A percentile compares a stretch with the other conserved stretches of the same genome.
Conservation (phyloP, 148 eudicot species). For the Silene conica region DNA sequence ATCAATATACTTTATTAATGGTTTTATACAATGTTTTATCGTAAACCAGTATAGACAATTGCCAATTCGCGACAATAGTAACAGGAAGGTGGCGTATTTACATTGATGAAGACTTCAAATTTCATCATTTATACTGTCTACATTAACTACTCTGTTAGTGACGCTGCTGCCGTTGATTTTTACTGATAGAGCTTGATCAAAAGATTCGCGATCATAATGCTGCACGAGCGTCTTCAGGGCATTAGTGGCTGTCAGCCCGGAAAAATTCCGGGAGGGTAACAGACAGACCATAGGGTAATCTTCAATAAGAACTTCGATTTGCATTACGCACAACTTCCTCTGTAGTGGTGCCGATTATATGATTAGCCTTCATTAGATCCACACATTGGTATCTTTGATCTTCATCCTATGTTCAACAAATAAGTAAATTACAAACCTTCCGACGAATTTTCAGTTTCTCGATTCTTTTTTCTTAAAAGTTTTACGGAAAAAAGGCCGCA, state of each 20-base stretch:
- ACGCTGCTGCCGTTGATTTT: not conserved
- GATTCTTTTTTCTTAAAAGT: no score
- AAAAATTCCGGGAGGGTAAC: not conserved
- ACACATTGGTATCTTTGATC: conserved; percentile 53
- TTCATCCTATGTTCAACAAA: conserved; percentile 39
- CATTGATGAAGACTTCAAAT: not conserved
- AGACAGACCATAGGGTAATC: not conserved
- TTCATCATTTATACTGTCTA: no score
- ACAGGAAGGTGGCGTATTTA: not conserved
- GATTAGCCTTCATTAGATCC: conserved; percentile 59
- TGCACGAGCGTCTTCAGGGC: not conserved
- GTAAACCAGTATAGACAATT: no score
- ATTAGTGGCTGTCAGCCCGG: not conserved
- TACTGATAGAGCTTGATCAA: not conserved
- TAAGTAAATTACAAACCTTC: not conserved
- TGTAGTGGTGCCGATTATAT: conserved; percentile 70
- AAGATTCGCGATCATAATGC: not conserved
- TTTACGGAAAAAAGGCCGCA: no score
- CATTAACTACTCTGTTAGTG: not conserved
- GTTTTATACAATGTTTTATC: no score
- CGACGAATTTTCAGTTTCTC: not conserved
- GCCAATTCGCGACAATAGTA: no score
- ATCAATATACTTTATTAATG: no score
- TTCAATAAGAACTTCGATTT: conserved; percentile 25
- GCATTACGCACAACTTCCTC: conserved; percentile 66